Evolutionary conservation across 768 basidiomycete genomes (phyloP), one percentile per base, ranked within the genome.

Genomic region (Leccinum subgranulosum): DNA sequence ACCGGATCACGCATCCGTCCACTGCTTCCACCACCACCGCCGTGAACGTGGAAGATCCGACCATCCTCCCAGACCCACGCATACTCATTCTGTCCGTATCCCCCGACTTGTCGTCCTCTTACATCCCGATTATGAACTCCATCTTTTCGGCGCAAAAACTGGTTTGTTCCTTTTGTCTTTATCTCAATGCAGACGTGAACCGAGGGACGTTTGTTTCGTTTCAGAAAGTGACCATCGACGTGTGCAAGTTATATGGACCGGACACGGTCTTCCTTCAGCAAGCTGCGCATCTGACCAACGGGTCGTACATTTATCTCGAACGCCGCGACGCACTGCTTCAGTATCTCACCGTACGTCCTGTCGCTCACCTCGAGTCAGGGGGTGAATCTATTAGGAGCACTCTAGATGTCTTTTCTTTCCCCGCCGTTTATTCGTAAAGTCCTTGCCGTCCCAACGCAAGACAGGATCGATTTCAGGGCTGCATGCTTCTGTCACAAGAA

Each of bases 401-500:
- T 36, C 1, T 11, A 98, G 95, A 94, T 95, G 86, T 84, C 90
- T 27, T 97, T 86, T 73, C 78, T 91, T 9, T 80, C 87, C 10
- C 77, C 87, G 8, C 82, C 84, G 2, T 77, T 86, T 7, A 82
- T 96, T 53, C 86, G 94, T 46, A 84, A 83, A 66, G 77, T 85
- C 49, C 78, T 98, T 34, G 84, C 89, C 0, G 85, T 92, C 21
- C 96, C 96, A 1, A 92, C 92, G 6, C 94, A 97, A 74, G 95
- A 98, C 70, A 89, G 85, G 67, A 88, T 98, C 58, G 97, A 98
- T 72, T 96, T 98, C 69, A 84, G 97, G 29, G 97, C 97, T 0
- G 96, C 95, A 8, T 98, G 96, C 70, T 98, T 99, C 77, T 99
- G 97, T 75, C 97, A 98, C 75, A 97, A 98, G 72, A 88, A 88